Percentiles rank a stretch among this genome's conserved stretches.
phyloP scores from a whole-genome alignment of 2,329 filamentous ascomycete species.

The Calonectria montana region DNA sequence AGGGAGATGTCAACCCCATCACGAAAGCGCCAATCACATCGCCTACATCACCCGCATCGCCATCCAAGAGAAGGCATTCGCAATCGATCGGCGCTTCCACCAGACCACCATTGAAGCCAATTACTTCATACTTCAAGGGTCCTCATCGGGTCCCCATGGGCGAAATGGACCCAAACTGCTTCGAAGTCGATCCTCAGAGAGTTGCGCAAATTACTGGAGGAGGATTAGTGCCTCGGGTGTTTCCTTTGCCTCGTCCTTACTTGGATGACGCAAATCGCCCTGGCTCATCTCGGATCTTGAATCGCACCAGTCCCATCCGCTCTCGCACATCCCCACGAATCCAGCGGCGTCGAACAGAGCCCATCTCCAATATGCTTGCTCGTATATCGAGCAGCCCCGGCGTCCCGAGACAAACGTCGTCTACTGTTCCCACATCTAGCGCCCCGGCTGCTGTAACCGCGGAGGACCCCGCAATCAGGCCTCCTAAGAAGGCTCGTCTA shows the following conservation, averaged over 20 bases:
- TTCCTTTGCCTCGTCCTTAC: slow-evolving; percentile 69
- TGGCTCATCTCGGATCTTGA: slow-evolving; percentile 22
- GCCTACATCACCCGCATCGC: slow-evolving; percentile 53
- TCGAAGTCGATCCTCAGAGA: slow-evolving; percentile 62
- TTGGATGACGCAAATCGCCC: slow-evolving; percentile 51
- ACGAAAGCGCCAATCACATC: slow-evolving; percentile 77
- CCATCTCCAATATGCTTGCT: slow-evolving; percentile 58
- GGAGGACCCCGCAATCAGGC: slow-evolving; percentile 48
- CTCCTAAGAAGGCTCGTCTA: slow-evolving; percentile 68
- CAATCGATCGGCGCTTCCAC: slow-evolving; percentile 42
- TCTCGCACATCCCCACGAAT: slow-evolving; percentile 52
- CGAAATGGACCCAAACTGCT: slow-evolving; percentile 73
- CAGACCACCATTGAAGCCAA: slow-evolving; percentile 58
- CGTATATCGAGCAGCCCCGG: slow-evolving; percentile 37
- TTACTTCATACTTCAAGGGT: slow-evolving; percentile 65
- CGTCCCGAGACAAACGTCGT: slow-evolving; percentile 29
- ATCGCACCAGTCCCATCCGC: slow-evolving; percentile 28
- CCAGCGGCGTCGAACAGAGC: slow-evolving; percentile 64
- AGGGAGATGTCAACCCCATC: slow-evolving; percentile 88
- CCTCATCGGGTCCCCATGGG: slow-evolving; percentile 65
- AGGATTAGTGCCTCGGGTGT: slow-evolving; percentile 65
- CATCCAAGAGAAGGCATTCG: slow-evolving; percentile 57
- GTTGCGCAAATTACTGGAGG: slow-evolving; percentile 61
- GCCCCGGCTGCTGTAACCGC: slow-evolving; percentile 19
- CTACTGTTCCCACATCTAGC: slow-evolving; percentile 22